These are phyloP conservation scores for Mycena olivaceomarginata DNA, from an alignment of 768 basidiomycete genomes.

Conservation along the genomic window DNA sequence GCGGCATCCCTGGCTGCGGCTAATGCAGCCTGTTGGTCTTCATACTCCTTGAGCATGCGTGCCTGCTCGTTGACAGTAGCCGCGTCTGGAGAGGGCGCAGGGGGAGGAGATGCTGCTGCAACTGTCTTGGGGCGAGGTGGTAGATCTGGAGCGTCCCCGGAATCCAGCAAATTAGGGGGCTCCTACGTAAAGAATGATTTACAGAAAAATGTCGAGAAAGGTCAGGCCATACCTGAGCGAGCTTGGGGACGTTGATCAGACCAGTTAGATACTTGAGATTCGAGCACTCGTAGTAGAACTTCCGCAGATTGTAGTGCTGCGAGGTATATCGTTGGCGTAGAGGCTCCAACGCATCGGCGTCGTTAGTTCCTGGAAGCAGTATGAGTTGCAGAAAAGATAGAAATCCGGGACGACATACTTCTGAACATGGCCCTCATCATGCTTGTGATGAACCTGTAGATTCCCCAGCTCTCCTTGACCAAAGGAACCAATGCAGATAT, in stretches of 20 bases:
- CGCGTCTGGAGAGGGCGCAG: slow-evolving; percentile 81
- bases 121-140: slow-evolving; percentile 88
- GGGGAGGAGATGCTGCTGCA: slow-evolving; percentile 81
- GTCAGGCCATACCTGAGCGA: slow-evolving; percentile 88
- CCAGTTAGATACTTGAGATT: slow-evolving; percentile 99
- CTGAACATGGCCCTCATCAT: slow-evolving; percentile 99
- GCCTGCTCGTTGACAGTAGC: slow-evolving; percentile 92
- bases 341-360: slow-evolving; percentile 92
- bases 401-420: slow-evolving; percentile 68
- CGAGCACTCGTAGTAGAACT: slow-evolving; percentile 99
- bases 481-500: slow-evolving; percentile 97
- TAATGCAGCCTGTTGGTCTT: slow-evolving; percentile 95
- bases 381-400: slow-evolving; percentile 5
- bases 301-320: slow-evolving; percentile 95
- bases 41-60: slow-evolving; percentile 96
- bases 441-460: slow-evolving; percentile 98
- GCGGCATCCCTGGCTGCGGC: slow-evolving; percentile 88
- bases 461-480: slow-evolving; percentile 99
- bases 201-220: slow-evolving; percentile 23
- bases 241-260: slow-evolving; percentile 98
- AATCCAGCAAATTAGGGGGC: slow-evolving; percentile 95
- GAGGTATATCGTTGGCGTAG: slow-evolving; percentile 90
- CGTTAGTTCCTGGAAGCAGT: slow-evolving; percentile 84
- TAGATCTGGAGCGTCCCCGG: slow-evolving; percentile 88
- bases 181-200: slow-evolving; percentile 70